Percentiles rank a stretch among this genome's conserved stretches.
Evolutionary conservation across 2,329 filamentous ascomycete genomes (phyloP).

Genomic region (Kalmusia sp.): DNA sequence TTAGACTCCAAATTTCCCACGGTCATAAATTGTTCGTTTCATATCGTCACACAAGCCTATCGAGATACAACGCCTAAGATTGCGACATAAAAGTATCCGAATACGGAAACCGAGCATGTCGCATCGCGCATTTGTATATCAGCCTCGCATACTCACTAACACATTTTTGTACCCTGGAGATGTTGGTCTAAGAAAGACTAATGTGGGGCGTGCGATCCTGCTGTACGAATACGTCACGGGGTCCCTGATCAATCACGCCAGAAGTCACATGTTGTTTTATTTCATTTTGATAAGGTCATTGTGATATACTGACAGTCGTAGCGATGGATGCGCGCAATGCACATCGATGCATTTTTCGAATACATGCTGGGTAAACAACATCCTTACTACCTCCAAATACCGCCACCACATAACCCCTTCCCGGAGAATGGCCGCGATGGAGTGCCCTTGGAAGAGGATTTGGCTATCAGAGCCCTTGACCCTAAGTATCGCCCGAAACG

Average conservation of each 20-base stretch:
- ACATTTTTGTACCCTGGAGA: neutral
- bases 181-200: conserved; percentile 6
- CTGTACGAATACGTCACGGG: conserved; percentile 2
- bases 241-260: neutral
- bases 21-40: too few relatives aligned
- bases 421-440: conserved; percentile 76
- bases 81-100: neutral
- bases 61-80: neutral
- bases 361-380: conserved; percentile 81
- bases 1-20: too few relatives aligned
- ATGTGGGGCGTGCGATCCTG: conserved; percentile 2
- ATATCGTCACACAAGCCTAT: too few relatives aligned
- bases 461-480: conserved; percentile 82
- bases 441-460: conserved; percentile 84
- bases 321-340: conserved; percentile 98
- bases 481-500: conserved; percentile 73
- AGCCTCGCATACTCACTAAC: neutral
- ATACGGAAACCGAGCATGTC: neutral
- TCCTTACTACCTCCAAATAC: conserved; percentile 80
- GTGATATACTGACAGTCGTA: conserved; percentile 42
- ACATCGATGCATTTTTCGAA: conserved; percentile 93
- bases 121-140: neutral
- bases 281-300: neutral
- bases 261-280: neutral
- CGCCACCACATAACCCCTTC: conserved; percentile 67